Evolutionary conservation across 164 flowering plant species (phyloP).

Genomic region (Saururus chinensis): DNA sequence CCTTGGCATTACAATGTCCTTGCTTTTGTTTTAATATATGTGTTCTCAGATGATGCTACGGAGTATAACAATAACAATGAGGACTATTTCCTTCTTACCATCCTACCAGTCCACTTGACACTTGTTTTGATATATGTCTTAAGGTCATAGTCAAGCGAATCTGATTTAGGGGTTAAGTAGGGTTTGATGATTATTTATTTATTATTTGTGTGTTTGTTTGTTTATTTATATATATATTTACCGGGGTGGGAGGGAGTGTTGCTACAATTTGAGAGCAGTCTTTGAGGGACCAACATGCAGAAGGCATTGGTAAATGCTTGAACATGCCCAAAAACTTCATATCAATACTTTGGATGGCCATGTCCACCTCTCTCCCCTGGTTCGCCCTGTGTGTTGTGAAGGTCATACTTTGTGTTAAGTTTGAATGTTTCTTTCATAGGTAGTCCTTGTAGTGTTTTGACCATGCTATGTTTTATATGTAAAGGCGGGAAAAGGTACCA

Average conservation of each 20-base stretch:
- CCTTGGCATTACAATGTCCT: not conserved
- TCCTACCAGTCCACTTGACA: too few species aligned
- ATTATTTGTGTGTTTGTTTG: too few species aligned
- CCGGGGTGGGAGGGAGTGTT: not conserved
- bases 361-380: not conserved
- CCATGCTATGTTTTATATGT: conserved; percentile 5
- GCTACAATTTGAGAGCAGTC: not conserved
- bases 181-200: too few species aligned
- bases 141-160: too few species aligned
- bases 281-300: not conserved
- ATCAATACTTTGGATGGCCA: too few species aligned
- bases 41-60: too few species aligned
- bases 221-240: too few species aligned
- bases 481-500: conserved; percentile 76
- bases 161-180: too few species aligned
- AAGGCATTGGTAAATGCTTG: not conserved
- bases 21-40: not conserved
- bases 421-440: not conserved
- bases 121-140: too few species aligned
- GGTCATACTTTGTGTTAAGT: not conserved
- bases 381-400: too few species aligned
- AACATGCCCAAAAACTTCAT: not conserved
- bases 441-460: not conserved
- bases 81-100: too few species aligned
- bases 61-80: too few species aligned